Conservation (phyloP, 371 early-diverging fungal genomes). For the Dinochytrium kinnereticum region DNA sequence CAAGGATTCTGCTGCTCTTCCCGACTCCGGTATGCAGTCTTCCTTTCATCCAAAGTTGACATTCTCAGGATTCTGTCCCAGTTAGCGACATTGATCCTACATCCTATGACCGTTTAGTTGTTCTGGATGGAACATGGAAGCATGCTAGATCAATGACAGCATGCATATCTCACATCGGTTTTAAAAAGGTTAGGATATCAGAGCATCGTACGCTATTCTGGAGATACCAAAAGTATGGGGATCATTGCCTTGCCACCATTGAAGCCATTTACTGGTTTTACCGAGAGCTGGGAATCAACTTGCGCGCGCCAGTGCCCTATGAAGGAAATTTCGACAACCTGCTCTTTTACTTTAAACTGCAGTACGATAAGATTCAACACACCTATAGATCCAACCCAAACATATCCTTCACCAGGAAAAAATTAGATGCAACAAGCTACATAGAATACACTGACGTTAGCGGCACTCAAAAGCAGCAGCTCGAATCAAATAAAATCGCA, state of each 20-base stretch:
- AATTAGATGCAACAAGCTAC: constrained; percentile 37
- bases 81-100: constrained; percentile 65
- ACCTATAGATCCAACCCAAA: constrained; percentile 60
- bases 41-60: not conserved
- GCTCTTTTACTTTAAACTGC: constrained; percentile 85
- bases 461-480: not conserved
- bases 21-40: constrained; percentile 73
- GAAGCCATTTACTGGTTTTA: constrained; percentile 94
- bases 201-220: constrained; percentile 83
- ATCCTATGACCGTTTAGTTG: constrained; percentile 77
- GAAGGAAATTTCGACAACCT: constrained; percentile 83
- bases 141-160: constrained; percentile 81
- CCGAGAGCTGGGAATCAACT: constrained; percentile 63
- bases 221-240: constrained; percentile 81
- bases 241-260: constrained; percentile 83
- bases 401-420: constrained; percentile 37
- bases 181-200: constrained; percentile 64
- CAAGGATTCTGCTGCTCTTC: constrained; percentile 78
- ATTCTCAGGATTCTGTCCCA: constrained; percentile 67
- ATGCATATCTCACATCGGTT: constrained; percentile 51
- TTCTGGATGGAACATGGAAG: constrained; percentile 93
- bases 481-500: not conserved
- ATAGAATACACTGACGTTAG: constrained; percentile 39
- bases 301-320: constrained; percentile 46
- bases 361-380: constrained; percentile 83